Percentiles rank a stretch among this genome's conserved stretches.
These are phyloP conservation scores for Dioscorea alata DNA, from an alignment of 106 monocot genomes.

Conservation along the genomic window DNA sequence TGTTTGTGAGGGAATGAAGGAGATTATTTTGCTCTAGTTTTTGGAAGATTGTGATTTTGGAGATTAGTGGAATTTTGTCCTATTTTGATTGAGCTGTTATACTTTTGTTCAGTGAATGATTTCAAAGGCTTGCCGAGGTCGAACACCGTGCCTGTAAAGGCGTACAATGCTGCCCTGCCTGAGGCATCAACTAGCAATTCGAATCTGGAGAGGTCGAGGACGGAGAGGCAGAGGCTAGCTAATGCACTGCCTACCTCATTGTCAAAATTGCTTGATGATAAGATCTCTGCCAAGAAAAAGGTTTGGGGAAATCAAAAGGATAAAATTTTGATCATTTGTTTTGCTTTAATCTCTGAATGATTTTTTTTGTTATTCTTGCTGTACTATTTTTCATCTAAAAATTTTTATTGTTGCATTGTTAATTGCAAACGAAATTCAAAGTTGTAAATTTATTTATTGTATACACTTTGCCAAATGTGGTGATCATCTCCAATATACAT, in stretches of 20 bases:
- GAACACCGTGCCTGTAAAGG: conserved; percentile 48
- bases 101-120: conserved; percentile 30
- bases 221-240: conserved; percentile 46
- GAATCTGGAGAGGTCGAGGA: conserved; percentile 56
- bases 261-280: conserved; percentile 64
- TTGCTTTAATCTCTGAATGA: not conserved
- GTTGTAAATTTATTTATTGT: not conserved
- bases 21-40: no score
- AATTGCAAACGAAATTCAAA: not conserved
- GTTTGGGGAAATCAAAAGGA: conserved; percentile 13
- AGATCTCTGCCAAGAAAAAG: conserved; percentile 76
- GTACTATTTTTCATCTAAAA: not conserved
- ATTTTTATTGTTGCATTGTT: not conserved
- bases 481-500: not conserved
- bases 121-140: conserved; percentile 51
- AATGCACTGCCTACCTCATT: conserved; percentile 27
- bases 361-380: no score
- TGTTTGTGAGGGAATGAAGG: no score
- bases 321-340: not conserved
- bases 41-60: no score
- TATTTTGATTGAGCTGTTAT: no score
- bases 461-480: no score
- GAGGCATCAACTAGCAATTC: conserved; percentile 28
- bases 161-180: conserved; percentile 25
- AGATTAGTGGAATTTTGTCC: no score